Base-by-base conservation (phyloP, 805 yeast genomes). In the Pichia pseudocactophila region DNA sequence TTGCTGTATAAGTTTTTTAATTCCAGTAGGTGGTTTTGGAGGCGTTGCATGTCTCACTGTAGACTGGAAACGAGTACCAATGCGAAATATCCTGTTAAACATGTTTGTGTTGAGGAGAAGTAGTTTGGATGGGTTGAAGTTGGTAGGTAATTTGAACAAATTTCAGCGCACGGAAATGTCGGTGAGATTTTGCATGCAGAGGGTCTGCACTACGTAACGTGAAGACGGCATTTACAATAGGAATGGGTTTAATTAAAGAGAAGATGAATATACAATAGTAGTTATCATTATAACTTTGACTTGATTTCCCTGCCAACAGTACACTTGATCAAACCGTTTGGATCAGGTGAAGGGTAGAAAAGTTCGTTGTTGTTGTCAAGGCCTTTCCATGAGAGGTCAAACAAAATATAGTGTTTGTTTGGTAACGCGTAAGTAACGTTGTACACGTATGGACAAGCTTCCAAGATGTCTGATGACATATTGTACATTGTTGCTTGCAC, bases 401-500 rank as follows among this genome's bases (percentile, higher is more conserved):
- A 73, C 61, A 85, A 72, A 61, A 89, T 77, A 69, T 82, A 89
- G 64, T 89, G 97, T 67, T 86, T 89, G 74, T 89, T 89, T 57
- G 97, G 97, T 57, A 89, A 74, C 34, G 74, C 66, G 63, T 85
- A 88, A 41, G 80, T 63, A 30, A 88, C 96, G 35, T 70, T 69
- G 48, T 68, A 73, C 43, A 89, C 70, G 46, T 68, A 68, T 3
- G 78, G 70, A 43, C 76, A 81, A 40, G 55, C 57, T 39, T 66
- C 69, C 58, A 89, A 72, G 50, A 89, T 85, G 49, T 75, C 78
- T 50, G 77, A 71, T 32, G 84, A 73, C 92, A 89, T 89, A 72
- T 87, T 84, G 71, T 76, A 89, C 96, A 89, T 90, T 45, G 96
- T 89, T 36, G 95, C 96, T 69, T 89, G 97, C 37, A 89, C 97